Conservation (phyloP, 164 flowering plant species). For the Tetrastigma voinierianum region DNA sequence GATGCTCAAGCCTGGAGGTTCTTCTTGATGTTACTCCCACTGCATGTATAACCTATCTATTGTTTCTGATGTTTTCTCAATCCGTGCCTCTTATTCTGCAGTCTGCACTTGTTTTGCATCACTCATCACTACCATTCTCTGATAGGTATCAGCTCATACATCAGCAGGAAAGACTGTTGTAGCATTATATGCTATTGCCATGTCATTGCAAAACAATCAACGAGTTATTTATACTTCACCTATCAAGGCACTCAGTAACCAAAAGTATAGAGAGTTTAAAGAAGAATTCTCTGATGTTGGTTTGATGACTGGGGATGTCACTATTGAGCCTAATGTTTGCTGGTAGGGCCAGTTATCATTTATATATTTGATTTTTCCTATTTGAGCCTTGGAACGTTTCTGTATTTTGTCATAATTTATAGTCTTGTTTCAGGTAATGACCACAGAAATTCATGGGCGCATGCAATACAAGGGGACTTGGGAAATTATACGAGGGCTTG, state of each 20-base stretch:
- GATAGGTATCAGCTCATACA: conserved; percentile 95
- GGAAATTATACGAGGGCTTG: conserved; percentile 85
- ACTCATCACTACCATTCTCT: background rate
- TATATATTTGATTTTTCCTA: background rate
- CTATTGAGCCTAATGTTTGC: conserved; percentile 96
- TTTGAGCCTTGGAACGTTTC: background rate
- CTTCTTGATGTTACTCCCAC: background rate
- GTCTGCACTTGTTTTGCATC: background rate
- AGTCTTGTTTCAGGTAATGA: conserved; percentile 74
- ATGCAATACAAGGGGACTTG: conserved; percentile 99
- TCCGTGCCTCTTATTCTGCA: too few species aligned
- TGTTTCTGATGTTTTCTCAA: background rate
- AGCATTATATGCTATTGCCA: conserved; percentile 91
- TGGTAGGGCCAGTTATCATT: conserved; percentile 36
- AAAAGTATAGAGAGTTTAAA: conserved; percentile 90
- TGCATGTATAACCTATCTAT: background rate
- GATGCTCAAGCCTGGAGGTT: background rate
- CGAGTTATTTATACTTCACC: conserved; percentile 96
- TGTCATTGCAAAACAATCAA: conserved; percentile 85
- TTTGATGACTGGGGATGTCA: conserved; percentile 99
- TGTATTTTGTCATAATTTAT: background rate
- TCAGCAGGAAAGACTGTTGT: conserved; percentile 99
- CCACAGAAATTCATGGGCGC: conserved; percentile 97
- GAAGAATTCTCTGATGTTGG: conserved; percentile 98
- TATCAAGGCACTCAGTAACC: conserved; percentile 97